Evolutionary conservation across 768 basidiomycete species (phyloP).

Genomic region (Agaricus blazei): DNA sequence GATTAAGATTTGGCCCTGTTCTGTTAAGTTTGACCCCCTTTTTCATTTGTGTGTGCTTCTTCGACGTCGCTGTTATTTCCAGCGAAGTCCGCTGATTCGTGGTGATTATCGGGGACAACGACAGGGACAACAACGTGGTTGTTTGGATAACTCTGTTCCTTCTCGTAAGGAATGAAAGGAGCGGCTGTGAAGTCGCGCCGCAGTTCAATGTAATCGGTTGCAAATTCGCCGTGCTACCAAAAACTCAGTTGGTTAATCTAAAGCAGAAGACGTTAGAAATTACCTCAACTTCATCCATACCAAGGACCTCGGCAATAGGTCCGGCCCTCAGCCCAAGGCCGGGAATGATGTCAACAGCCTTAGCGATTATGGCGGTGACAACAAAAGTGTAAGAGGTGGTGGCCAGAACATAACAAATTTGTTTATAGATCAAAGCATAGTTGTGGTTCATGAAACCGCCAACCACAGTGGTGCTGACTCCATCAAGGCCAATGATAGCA

Average conservation of each 20-base stretch:
- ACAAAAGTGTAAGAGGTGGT: conserved; percentile 56
- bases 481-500: conserved; percentile 63
- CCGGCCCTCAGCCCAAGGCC: conserved; percentile 51
- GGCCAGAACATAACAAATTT: conserved; percentile 61
- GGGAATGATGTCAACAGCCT: conserved; percentile 50
- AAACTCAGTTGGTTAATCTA: neutral
- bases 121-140: conserved; percentile 12
- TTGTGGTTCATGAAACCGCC: conserved; percentile 75
- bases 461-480: conserved; percentile 42
- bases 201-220: conserved; percentile 64
- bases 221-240: conserved; percentile 61
- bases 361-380: conserved; percentile 56
- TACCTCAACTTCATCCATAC: conserved; percentile 73
- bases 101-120: conserved; percentile 32
- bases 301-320: conserved; percentile 52
- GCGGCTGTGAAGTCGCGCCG: conserved; percentile 61
- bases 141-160: conserved; percentile 1
- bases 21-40: neutral
- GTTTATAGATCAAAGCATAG: conserved; percentile 78
- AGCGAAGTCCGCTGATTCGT: conserved; percentile 31
- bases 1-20: neutral
- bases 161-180: conserved; percentile 27
- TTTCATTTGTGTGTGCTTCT: neutral
- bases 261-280: conserved; percentile 11
- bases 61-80: conserved; percentile 4